Percentiles rank a stretch among this genome's conserved stretches.
Evolutionary conservation across 2,329 filamentous ascomycete genomes (phyloP).

Genomic region (Fusarium sp.): DNA sequence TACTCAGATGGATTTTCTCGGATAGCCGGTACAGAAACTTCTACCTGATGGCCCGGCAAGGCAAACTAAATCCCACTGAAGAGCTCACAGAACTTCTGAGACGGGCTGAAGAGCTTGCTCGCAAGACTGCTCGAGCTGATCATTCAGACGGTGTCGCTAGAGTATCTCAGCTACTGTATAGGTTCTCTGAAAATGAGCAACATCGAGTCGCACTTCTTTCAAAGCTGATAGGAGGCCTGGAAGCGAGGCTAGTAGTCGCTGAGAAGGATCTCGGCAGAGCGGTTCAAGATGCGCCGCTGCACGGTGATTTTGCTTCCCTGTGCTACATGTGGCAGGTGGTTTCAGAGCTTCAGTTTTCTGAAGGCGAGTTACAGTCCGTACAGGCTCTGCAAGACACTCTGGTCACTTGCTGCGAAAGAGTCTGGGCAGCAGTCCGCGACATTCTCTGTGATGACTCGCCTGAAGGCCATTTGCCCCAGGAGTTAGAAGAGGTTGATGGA

Average conservation of each 20-base stretch:
- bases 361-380: slow-evolving; percentile 50
- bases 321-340: slow-evolving; percentile 66
- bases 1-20: slow-evolving; percentile 61
- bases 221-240: slow-evolving; percentile 68
- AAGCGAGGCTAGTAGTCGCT: slow-evolving; percentile 71
- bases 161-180: slow-evolving; percentile 75
- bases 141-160: slow-evolving; percentile 92
- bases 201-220: slow-evolving; percentile 63
- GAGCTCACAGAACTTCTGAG: slow-evolving; percentile 59
- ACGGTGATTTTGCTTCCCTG: slow-evolving; percentile 75
- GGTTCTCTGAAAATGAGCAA: slow-evolving; percentile 58
- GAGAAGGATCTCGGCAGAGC: slow-evolving; percentile 73
- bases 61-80: slow-evolving; percentile 27
- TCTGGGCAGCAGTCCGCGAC: slow-evolving; percentile 80
- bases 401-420: slow-evolving; percentile 67
- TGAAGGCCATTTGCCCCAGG: slow-evolving; percentile 84
- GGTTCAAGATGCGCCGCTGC: slow-evolving; percentile 72
- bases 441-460: slow-evolving; percentile 94
- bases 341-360: slow-evolving; percentile 52
- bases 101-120: slow-evolving; percentile 67
- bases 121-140: slow-evolving; percentile 83
- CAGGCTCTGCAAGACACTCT: slow-evolving; percentile 63
- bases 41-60: slow-evolving; percentile 23
- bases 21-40: slow-evolving; percentile 48
- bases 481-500: slow-evolving; percentile 75